phyloP scores from a whole-genome alignment of 495 filamentous ascomycete species.

The Aspergillus baeticus region DNA sequence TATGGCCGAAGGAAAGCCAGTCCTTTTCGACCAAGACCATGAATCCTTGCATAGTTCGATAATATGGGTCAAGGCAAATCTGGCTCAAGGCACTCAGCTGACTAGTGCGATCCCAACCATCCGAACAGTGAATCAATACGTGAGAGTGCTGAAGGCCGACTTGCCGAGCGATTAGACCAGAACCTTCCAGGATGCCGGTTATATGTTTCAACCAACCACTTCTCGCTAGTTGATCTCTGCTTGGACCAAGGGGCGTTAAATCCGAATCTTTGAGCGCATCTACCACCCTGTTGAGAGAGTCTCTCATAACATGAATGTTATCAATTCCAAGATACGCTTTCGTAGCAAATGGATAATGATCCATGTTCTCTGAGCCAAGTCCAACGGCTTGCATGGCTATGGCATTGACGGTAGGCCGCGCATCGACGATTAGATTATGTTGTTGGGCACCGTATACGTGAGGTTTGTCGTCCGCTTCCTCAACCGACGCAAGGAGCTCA shows the following conservation, averaged over 20 bases:
- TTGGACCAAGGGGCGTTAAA: constrained; percentile 79
- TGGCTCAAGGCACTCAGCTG: constrained; percentile 94
- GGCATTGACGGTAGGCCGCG: constrained; percentile 92
- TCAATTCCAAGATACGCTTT: constrained; percentile 97
- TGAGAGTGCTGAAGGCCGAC: constrained; percentile 91
- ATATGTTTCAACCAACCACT: constrained; percentile 96
- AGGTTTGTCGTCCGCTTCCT: constrained; percentile 42
- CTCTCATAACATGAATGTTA: constrained; percentile 98
- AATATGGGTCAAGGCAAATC: constrained; percentile 93
- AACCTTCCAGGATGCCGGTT: constrained; percentile 76
- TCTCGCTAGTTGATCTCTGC: constrained; percentile 74
- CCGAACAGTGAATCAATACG: constrained; percentile 95
- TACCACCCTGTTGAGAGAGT: constrained; percentile 83
- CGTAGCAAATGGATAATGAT: constrained; percentile 88
- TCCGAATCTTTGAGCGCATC: constrained; percentile 92
- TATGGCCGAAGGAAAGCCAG: constrained; percentile 96
- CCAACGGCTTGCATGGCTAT: constrained; percentile 94
- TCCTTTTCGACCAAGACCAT: constrained; percentile 96
- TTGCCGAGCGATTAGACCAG: constrained; percentile 79
- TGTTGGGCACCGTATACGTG: constrained; percentile 90
- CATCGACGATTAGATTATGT: constrained; percentile 94
- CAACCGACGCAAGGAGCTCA: constrained; percentile 57
- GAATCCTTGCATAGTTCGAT: constrained; percentile 92
- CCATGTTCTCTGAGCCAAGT: constrained; percentile 95
- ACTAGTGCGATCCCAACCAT: constrained; percentile 97